phyloP scores from a whole-genome alignment of 176 grass and related monocot genomes.

The Tuctoria greenei region DNA sequence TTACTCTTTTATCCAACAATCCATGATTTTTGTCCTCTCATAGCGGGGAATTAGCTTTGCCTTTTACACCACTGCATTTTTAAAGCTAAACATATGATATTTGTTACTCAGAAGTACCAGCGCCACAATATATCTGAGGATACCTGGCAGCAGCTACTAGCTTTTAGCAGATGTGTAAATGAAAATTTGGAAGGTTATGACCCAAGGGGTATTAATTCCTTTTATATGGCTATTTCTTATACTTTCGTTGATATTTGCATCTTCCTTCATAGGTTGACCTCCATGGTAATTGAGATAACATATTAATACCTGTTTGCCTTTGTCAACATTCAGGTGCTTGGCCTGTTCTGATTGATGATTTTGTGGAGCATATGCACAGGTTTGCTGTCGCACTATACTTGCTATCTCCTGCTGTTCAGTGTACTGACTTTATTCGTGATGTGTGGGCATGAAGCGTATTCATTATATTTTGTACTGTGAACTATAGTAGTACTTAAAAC shows the following conservation, averaged over 20 bases:
- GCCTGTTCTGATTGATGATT: constrained; percentile 97
- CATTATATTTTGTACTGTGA: neutral
- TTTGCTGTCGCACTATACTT: constrained; percentile 31
- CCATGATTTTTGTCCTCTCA: neutral
- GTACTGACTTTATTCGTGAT: constrained; percentile 4
- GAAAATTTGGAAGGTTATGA: constrained; percentile 94
- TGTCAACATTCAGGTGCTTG: constrained; percentile 79
- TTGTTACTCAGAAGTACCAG: constrained; percentile 68
- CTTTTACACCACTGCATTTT: constrained; percentile 11
- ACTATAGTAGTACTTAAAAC: neutral
- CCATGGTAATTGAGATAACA: constrained; percentile 7
- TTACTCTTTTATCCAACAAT: neutral
- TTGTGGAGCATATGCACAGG: constrained; percentile 97
- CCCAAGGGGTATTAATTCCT: constrained; percentile 65
- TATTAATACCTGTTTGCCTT: constrained; percentile 10
- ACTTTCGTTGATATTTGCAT: constrained; percentile 16
- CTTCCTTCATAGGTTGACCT: constrained; percentile 25
- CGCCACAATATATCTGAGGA: constrained; percentile 92
- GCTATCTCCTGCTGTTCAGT: constrained; percentile 13
- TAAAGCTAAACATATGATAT: constrained; percentile 29
- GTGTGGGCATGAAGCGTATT: constrained; percentile 24
- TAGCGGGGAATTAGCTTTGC: neutral
- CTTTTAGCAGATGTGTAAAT: constrained; percentile 84
- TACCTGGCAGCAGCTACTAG: constrained; percentile 89
- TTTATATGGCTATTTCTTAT: constrained; percentile 7